Evolutionary conservation across 1,284 basidiomycete species (phyloP), one percentile per base, ranked within the genome.

Genomic region (Ganoderma sp.): DNA sequence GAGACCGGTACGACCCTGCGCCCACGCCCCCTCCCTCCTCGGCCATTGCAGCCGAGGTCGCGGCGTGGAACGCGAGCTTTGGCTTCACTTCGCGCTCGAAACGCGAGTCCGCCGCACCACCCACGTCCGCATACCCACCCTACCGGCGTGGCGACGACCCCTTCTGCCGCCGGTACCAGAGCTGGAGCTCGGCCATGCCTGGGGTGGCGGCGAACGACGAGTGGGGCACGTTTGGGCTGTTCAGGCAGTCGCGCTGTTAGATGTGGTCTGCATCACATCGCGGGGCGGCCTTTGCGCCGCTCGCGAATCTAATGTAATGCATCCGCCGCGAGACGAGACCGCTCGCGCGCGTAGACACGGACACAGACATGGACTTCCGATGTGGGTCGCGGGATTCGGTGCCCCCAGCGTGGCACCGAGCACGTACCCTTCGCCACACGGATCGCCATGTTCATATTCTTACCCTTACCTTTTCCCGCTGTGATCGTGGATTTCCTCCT

Each of bases 151-250:
- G 3, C 42, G 61, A 63, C 37, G 58, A 57, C 37, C n/a, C 5
- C 52, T 54, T 64, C 50, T 67, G 61, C 64, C 62, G 63, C 56
- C 56, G 42, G 59, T 39, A 50, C 32, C 63, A 66, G 62, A 34
- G 42, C 39, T 66, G 64, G 64, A 62, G 42, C 62, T 65, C 66
- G 32, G 19, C 52, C 41, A 25, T 68, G 41, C 61, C 67, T 5
- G 42, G 45, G 28, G 60, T 54, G 42, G 42, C 58, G 42, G 37
- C 42, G 6, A 25, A 61, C 59, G 63, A 65, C 63, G 25, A 54
- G 32, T 71, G 67, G 68, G 71, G 68, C 22, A 54, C 58, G 12
- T 37, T 64, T 6, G 69, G 69, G 56, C 61, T 72, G 32, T 69
- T 67, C 62, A 66, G 58, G 58, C 58, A 60, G 58, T 60, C 39